Base-by-base conservation (phyloP, 768 basidiomycete species). In the Termitomyces sp. region DNA sequence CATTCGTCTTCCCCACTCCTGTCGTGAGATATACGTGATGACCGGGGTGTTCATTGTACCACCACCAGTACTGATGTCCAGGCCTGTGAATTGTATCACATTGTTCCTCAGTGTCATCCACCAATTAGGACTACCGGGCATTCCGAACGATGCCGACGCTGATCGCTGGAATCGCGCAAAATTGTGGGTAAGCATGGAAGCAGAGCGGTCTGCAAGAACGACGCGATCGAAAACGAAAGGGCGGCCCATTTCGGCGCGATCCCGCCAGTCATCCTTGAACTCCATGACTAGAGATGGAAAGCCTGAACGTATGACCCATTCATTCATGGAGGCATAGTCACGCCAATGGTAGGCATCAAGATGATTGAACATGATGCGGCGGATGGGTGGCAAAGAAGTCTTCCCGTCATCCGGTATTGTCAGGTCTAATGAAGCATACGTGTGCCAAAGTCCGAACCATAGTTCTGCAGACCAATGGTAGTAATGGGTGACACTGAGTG, bases 401-500 rank as follows among this genome's bases (percentile, higher is more conserved):
- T 79, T 79, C 8, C 91, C 93, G 44, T 77, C 71, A 0, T 80
- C 60, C 2, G 83, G 70, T 50, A 95, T 93, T 21, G 68, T 70
- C 1, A 81, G 79, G 66, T 94, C 92, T 11, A 96, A 74, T 2
- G 90, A 84, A 34, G 91, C 80, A 68, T 95, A 96, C 0, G 93
- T 85, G 8, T 92, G 81, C 94, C 94, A 96, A 62, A 95, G 82
- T 40, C 94, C 94, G 60, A 92, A 91, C 73, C 90, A 87, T 19
- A 94, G 81, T 65, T 98, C 94, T 4, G 94, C 93, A 32, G 88
- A 83, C 83, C 90, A 94, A 64, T 98, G 93, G 67, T 93, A 96
- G 67, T 95, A 96, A 69, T 96, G 93, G 1, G 88, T 89, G 54
- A 96, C 79, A 71, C 90, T 92, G 45, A 26, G 9, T 30, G 47